These are phyloP conservation scores for Rhododendron kiyosumense DNA, from an alignment of 148 eudicot genomes.

Conservation along the genomic window DNA sequence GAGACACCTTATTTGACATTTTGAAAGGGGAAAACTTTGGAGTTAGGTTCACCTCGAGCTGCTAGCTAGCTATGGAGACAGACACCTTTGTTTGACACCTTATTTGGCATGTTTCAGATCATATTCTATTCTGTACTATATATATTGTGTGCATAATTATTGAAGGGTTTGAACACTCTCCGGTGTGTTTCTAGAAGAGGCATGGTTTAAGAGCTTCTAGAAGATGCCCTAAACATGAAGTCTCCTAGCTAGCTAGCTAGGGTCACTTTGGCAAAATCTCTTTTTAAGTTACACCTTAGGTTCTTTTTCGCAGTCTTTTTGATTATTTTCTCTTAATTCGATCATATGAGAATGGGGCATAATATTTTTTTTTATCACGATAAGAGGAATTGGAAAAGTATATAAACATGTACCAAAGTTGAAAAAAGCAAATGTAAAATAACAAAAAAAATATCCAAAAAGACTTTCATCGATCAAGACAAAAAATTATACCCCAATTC, in stretches of 20 bases:
- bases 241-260: background rate
- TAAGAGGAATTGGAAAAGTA: no score
- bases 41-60: conserved; percentile 8
- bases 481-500: no score
- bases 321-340: no score
- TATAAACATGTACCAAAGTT: no score
- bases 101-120: background rate
- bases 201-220: background rate
- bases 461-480: no score
- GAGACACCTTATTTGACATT: conserved; percentile 22
- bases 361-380: no score
- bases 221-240: background rate
- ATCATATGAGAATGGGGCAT: no score
- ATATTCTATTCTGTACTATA: background rate
- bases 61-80: background rate
- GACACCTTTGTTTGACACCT: no score
- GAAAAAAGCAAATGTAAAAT: no score
- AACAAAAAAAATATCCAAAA: no score
- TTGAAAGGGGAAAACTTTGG: conserved; percentile 10
- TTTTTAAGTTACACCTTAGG: background rate
- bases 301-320: background rate
- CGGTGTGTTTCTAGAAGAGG: background rate
- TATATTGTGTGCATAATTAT: background rate
- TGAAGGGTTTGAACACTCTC: conserved; percentile 7
- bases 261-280: background rate